Conservation (phyloP, 805 yeast species). For the Nadsonia fulvescens region DNA sequence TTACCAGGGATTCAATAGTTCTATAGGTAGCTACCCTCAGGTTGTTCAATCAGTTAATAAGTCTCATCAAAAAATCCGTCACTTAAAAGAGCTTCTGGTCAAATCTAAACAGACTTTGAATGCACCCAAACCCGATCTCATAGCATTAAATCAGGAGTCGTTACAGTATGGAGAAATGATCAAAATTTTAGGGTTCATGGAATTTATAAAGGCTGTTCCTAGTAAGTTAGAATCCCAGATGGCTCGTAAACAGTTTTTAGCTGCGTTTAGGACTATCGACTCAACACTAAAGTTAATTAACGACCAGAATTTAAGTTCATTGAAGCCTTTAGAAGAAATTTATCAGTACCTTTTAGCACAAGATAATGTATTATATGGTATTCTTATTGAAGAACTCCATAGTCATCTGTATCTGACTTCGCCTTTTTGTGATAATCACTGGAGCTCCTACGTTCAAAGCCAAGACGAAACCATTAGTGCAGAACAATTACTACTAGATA, state of each 20-base stretch:
- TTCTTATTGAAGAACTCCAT: conserved; percentile 59
- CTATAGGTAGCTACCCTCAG: conserved; percentile 68
- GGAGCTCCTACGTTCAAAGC: conserved; percentile 13
- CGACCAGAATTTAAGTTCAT: conserved; percentile 14
- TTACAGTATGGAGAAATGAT: conserved; percentile 48
- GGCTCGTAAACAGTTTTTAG: conserved; percentile 50
- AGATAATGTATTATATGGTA: conserved; percentile 36
- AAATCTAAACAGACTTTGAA: conserved; percentile 32
- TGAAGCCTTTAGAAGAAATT: conserved; percentile 17
- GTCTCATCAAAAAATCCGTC: conserved; percentile 39
- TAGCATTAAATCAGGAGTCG: conserved; percentile 48
- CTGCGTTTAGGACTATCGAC: conserved; percentile 40
- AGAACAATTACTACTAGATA: conserved; percentile 13
- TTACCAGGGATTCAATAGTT: conserved; percentile 67
- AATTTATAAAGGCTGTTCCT: conserved; percentile 39
- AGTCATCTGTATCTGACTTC: conserved; percentile 46
- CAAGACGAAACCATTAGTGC: conserved; percentile 7
- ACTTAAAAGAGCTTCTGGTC: conserved; percentile 30
- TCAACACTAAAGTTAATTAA: conserved; percentile 22
- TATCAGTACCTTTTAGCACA: conserved; percentile 20
- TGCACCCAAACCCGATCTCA: conserved; percentile 35
- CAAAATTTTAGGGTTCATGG: conserved; percentile 50
- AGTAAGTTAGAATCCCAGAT: conserved; percentile 45
- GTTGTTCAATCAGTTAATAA: conserved; percentile 45
- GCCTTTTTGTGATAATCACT: conserved; percentile 18